A percentile compares a stretch with the other conserved stretches of the same genome.
These are phyloP conservation scores for Ceraceosorus guamensis DNA, from an alignment of 1,284 basidiomycete species.

Conservation along the genomic window DNA sequence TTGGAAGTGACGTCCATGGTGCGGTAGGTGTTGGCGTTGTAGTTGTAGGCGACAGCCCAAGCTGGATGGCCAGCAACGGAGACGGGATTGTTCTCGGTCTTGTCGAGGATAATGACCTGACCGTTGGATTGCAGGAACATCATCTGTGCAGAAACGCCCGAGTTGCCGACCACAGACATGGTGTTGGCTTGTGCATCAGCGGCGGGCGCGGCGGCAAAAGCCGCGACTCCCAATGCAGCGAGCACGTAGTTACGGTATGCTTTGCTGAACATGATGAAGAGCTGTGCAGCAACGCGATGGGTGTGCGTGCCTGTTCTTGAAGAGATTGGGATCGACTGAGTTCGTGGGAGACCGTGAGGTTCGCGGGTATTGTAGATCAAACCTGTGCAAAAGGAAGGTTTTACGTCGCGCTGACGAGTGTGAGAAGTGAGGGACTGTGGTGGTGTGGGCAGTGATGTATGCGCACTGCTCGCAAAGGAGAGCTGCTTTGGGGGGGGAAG, in stretches of 20 bases:
- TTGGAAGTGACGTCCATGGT: constrained; percentile 40
- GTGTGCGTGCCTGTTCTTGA: no score
- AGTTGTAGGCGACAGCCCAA: constrained; percentile 34
- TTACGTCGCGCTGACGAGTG: no score
- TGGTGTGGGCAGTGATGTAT: no score
- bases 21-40: constrained; percentile 19
- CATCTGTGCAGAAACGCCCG: constrained; percentile 39
- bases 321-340: no score
- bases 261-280: neutral
- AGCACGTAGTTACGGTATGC: constrained; percentile 2
- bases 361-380: no score
- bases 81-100: constrained; percentile 36
- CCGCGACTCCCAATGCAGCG: constrained; percentile 1
- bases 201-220: neutral
- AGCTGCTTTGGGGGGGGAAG: no score
- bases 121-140: constrained; percentile 35
- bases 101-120: constrained; percentile 41
- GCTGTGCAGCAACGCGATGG: no score
- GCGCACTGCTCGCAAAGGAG: no score
- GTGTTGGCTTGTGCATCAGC: constrained; percentile 5
- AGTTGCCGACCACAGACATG: constrained; percentile 31
- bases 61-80: constrained; percentile 31
- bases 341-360: no score
- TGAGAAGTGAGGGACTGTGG: no score
- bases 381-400: no score